A percentile compares a stretch with the other conserved stretches of the same genome.
Evolutionary conservation across 176 grass and related monocot genomes (phyloP).

Genomic region (Aegilops longissima): DNA sequence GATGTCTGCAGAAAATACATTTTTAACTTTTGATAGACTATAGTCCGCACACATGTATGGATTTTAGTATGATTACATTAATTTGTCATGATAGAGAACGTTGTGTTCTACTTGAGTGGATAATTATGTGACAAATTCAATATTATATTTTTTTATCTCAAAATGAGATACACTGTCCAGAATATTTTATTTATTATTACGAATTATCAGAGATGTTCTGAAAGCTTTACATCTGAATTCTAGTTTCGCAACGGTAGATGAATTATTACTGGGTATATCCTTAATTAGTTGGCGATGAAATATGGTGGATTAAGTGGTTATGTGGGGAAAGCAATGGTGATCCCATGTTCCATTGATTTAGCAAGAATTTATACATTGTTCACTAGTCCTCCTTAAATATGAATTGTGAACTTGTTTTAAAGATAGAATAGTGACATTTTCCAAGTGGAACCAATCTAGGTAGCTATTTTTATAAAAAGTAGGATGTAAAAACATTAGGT

Average conservation of each 20-base stretch:
- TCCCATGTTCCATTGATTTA: not conserved
- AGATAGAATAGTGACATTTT: not conserved
- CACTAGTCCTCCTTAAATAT: not conserved
- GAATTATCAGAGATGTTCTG: not conserved
- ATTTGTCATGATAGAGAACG: not conserved
- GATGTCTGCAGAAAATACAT: not conserved
- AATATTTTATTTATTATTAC: not conserved
- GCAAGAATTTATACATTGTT: not conserved
- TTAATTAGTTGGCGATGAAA: not conserved
- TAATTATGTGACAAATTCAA: not conserved
- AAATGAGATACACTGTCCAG: not conserved
- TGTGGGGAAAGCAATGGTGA: not conserved
- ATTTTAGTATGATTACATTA: not conserved
- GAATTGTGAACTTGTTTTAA: not conserved
- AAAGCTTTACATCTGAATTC: not conserved
- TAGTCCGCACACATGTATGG: too few species aligned
- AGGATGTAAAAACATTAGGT: not conserved
- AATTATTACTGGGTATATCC: not conserved
- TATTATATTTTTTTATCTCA: not conserved
- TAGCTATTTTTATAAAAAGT: not conserved
- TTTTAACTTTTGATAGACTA: not conserved
- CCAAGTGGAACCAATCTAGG: not conserved
- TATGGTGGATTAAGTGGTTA: not conserved
- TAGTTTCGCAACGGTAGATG: not conserved
- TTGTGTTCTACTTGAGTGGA: not conserved